These are phyloP conservation scores for Nitzschia palea DNA, from an alignment of 108 stramenopile species.

Conservation along the genomic window DNA sequence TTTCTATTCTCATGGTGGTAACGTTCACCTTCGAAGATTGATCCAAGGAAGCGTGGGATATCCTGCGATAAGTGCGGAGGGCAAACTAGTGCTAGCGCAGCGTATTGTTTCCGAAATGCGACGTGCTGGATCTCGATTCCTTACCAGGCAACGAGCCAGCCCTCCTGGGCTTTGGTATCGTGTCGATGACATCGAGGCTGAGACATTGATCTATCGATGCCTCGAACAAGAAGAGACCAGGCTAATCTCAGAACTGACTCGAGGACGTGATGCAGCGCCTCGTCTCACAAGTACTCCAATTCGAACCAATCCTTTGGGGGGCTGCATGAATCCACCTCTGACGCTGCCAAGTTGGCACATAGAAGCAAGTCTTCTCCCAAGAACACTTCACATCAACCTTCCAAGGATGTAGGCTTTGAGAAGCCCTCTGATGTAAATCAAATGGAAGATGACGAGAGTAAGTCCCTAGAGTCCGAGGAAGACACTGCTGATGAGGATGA, in stretches of 20 bases:
- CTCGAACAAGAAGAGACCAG: slow-evolving; percentile 9
- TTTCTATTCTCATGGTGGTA: slow-evolving; percentile 5
- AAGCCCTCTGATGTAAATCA: no score
- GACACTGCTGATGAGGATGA: not conserved
- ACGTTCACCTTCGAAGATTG: slow-evolving; percentile 5
- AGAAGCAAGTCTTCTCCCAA: no score
- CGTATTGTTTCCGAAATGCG: slow-evolving; percentile 6
- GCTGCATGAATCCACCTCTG: no score
- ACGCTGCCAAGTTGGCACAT: no score
- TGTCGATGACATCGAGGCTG: slow-evolving; percentile 8
- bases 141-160: not conserved
- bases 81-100: not conserved
- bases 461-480: no score
- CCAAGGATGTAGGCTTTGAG: no score
- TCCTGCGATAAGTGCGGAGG: not conserved
- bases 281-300: no score
- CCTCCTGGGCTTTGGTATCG: slow-evolving; percentile 12
- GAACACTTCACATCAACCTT: no score
- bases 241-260: not conserved
- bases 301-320: no score
- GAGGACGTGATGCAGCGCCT: not conserved
- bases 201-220: slow-evolving; percentile 5
- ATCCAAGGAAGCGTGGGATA: slow-evolving; percentile 1
- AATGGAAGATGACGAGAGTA: no score
- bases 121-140: not conserved